Evolutionary conservation across 495 filamentous ascomycete species (phyloP).

Genomic region (Penicillium arizonense): DNA sequence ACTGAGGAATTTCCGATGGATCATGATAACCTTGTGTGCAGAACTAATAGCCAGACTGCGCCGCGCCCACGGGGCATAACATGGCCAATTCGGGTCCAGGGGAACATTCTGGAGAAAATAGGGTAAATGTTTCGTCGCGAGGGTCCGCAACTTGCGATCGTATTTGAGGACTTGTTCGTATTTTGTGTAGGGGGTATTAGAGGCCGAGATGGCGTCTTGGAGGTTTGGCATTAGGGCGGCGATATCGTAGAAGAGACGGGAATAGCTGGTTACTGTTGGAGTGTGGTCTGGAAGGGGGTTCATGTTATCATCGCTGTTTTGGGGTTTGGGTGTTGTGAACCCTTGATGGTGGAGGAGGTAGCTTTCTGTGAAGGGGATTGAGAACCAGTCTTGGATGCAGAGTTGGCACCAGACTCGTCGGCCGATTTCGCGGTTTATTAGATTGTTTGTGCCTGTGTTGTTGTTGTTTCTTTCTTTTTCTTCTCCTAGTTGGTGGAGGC

Average conservation of each 20-base stretch:
- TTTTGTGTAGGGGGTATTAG: conserved; percentile 29
- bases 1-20: conserved; percentile 42
- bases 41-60: conserved; percentile 34
- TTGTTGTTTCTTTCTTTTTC: conserved; percentile 8
- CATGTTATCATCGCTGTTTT: conserved; percentile 36
- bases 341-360: conserved; percentile 35
- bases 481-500: conserved; percentile 21
- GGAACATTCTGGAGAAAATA: conserved; percentile 26
- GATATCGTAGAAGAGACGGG: conserved; percentile 34
- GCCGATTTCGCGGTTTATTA: conserved; percentile 31
- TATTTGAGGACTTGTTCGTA: conserved; percentile 41
- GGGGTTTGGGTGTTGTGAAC: conserved; percentile 29
- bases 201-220: conserved; percentile 31
- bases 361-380: conserved; percentile 40
- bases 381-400: conserved; percentile 45
- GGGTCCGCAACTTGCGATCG: conserved; percentile 31
- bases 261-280: conserved; percentile 31
- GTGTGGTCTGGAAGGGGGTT: conserved; percentile 20
- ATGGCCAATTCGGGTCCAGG: conserved; percentile 35
- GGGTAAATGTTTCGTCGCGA: conserved; percentile 27
- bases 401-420: conserved; percentile 40
- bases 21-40: conserved; percentile 47
- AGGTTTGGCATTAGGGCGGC: conserved; percentile 36
- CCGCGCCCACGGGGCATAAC: conserved; percentile 36
- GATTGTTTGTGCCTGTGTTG: background rate